Evolutionary conservation across 129 eudicot species (phyloP), one percentile per base, ranked within the genome.

Genomic region (Silybum marianum): DNA sequence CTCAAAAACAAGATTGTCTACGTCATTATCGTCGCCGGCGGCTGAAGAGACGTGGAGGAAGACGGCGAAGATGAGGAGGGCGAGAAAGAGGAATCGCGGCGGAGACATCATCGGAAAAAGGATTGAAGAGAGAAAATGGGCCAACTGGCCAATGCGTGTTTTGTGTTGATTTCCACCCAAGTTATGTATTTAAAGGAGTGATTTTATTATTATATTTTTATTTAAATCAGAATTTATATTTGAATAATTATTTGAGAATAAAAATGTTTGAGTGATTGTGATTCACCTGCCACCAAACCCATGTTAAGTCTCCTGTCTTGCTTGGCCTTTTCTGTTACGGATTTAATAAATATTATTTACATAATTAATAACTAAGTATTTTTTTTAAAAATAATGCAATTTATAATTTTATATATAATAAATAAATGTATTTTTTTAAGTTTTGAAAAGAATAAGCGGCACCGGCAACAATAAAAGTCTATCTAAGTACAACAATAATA

Each of bases 261-360:
- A 68, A 23, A 30, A 68, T 68, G 30, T 26, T 36, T n/a, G n/a
- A 83, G 51, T 40, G 72, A 83, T n/a, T n/a, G 78, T 72, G 84
- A 84, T 73, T 67, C 81, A 73, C 80, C 76, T 84, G 80, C 84
- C 81, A 84, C 84, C 87, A 74, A 84, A 79, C 87, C 87, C 84
- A 84, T 79, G 87, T 84, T 80, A 79, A 79, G 66, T 69, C 9
- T 23, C 68, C 71, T 79, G 80, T 67, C 84, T 79, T 74, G 65
- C 24, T 76, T 79, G 83, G 83, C 83, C 18, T 9, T 51, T 83
- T 83, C 74, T 40, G 74, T 60, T 60, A 62, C 51, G 7, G 63
- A 16, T 16, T 51, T 51, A 51, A 58, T 58, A 40, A 83, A 70
- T 77, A 32, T 32, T 32, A 6, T 32, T 32, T 32, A 32, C 58